Base-by-base conservation (phyloP, 2,329 filamentous ascomycete species). In the Cadophora sp. region DNA sequence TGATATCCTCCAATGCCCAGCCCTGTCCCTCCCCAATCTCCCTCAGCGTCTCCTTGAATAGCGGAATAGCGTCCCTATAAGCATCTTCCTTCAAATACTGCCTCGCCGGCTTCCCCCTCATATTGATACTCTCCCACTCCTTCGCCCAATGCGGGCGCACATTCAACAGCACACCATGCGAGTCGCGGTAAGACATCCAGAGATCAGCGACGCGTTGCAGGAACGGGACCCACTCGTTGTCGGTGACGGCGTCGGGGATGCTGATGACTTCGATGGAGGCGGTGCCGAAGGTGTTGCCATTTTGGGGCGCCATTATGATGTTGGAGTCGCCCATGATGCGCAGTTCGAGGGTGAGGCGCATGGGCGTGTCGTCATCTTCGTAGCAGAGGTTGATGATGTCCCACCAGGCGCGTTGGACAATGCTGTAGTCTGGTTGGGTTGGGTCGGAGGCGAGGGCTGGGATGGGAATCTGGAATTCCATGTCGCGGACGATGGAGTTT, bases 331-430 rank as follows among this genome's bases (percentile, higher is more conserved):
- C 80, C 75, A 81, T 83, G 67, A 84, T 81, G 26, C 81, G 77
- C 76, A 84, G 76, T 65, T 83, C 82, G 11, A 84, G 77, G 4
- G 80, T 79, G 62, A 84, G 77, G 2, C 82, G 78, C 77, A 83
- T 80, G 0, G 82, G 79, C 2, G 76, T 78, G 7, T 77, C 76
- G 9, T 72, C 72, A 56, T 80, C 74, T 50, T 76, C 72, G 69
- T 84, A 84, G n/a, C 79, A 80, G 1, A 80, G 76, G 6, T 80
- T 77, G 69, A 85, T 84, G 16, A 81, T 81, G 65, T 84, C 83
- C 83, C 83, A 85, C 83, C 83, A 85, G 0, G 83, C 83, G 4
- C 78, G 77, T 63, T 81, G 81, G 1, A 83, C 80, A 24, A 81
- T 74, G 12, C 73, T 76, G 71, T 79, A 83, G 75, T 85, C 83